Evolutionary conservation across 2,329 filamentous ascomycete genomes (phyloP), one percentile per base, ranked within the genome.

Genomic region (Xylaria sp.): DNA sequence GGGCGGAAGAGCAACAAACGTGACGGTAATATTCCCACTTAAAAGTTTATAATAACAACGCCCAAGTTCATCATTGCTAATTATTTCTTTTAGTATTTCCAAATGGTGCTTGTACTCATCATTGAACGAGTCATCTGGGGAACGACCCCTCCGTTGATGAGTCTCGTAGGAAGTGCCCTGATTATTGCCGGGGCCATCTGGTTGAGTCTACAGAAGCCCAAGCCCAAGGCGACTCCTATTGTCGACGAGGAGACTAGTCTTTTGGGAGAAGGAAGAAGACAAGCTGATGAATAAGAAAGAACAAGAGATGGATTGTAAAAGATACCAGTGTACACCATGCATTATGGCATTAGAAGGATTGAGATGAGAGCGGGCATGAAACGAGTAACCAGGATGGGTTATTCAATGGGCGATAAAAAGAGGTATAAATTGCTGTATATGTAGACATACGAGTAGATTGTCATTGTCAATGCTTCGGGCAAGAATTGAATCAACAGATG

Each of bases 61-160:
- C 16, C 16, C 1, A 16, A 16, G 1, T 16, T 16, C 16, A 16
- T 19, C n/a, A 10, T 49, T 44, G 52, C 58, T 64, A n/a, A 63
- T 57, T 3, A 30, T 3, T 2, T 48, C 9, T 46, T 51, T 7
- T 44, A 72, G 71, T 72, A 72, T 47, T 69, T 69, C 4, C 70
- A 72, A 65, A 69, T 72, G 67, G 71, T 72, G 2, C 68, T 71
- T 6, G 67, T 65, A 0, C 66, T 78, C 2, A 68, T 73, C 1
- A 74, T 78, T 9, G 76, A 78, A 55, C 71, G 75, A 1, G 63
- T 75, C 1, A 72, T 79, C 23, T 79, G 76, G 76, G 76, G 76
- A 16, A 77, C 74, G 1, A 75, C 71, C 0, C 76, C 76, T 1
- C 71, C 75, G 0, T 57, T 67, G 0, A 67, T 72, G 13, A 78